Evolutionary conservation across 306 rosid species (phyloP).

Genomic region (Sicyos baderoa): DNA sequence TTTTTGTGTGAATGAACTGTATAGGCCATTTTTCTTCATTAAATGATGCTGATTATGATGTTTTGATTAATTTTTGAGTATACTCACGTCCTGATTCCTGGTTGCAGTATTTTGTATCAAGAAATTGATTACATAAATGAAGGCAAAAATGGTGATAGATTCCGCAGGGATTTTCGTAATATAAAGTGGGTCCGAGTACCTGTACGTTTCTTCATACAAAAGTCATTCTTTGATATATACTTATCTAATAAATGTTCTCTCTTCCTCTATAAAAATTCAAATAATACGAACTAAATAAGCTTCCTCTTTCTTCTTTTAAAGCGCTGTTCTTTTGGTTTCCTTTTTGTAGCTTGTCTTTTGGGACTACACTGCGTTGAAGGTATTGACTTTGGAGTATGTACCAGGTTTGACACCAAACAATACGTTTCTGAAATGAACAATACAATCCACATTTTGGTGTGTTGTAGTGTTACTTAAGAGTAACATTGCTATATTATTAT

Average conservation of each 20-base stretch:
- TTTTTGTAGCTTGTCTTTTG: constrained; percentile 62
- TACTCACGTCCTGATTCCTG: constrained; percentile 4
- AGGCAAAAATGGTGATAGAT: constrained; percentile 83
- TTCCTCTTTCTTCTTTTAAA: not conserved
- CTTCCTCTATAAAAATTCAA: constrained; percentile 9
- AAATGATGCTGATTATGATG: constrained; percentile 11
- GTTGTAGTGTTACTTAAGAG: not conserved
- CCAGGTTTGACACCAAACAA: constrained; percentile 68
- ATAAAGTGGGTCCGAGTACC: constrained; percentile 91
- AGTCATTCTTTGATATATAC: constrained; percentile 1
- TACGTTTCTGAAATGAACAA: not conserved
- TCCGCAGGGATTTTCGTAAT: constrained; percentile 81
- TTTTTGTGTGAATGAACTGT: constrained; percentile 1
- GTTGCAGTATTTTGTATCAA: constrained; percentile 75
- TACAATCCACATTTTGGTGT: not conserved
- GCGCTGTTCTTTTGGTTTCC: constrained; percentile 14
- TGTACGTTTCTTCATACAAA: constrained; percentile 51
- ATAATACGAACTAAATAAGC: not conserved
- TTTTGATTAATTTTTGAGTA: constrained; percentile 7
- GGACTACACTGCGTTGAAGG: constrained; percentile 86
- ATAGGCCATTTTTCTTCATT: not conserved
- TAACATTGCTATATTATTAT: not conserved
- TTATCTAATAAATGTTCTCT: constrained; percentile 14
- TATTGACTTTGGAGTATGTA: constrained; percentile 81
- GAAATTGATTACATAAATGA: constrained; percentile 88